phyloP scores from a whole-genome alignment of 2,329 filamentous ascomycete genomes.

The Botrytis squamosa region DNA sequence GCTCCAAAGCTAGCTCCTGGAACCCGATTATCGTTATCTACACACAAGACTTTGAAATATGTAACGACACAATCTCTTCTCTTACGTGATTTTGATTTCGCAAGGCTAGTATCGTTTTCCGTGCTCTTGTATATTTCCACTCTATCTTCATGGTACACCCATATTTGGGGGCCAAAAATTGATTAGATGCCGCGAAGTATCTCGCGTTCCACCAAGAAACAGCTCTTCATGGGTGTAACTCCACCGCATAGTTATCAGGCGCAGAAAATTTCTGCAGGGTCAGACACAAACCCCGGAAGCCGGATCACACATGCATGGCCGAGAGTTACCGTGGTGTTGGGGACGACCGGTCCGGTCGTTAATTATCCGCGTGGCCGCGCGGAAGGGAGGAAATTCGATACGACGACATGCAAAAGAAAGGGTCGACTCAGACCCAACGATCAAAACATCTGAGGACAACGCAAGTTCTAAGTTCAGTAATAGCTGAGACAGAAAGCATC shows the following conservation, averaged over 20 bases:
- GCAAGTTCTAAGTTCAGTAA: background rate
- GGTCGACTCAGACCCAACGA: background rate
- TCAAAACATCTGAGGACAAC: background rate
- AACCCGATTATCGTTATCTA: background rate
- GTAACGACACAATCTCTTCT: background rate
- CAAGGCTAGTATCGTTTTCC: too few relatives aligned
- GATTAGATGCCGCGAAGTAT: background rate
- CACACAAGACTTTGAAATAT: too few relatives aligned
- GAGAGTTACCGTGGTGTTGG: background rate
- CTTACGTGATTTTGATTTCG: background rate
- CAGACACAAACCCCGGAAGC: background rate
- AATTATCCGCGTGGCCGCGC: background rate
- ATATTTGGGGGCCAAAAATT: background rate
- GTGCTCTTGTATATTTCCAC: background rate
- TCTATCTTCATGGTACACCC: background rate
- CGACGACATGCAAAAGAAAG: background rate
- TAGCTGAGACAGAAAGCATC: background rate
- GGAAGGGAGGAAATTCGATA: background rate
- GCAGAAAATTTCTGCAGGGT: conserved; percentile 2
- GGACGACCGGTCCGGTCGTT: background rate
- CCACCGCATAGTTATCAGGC: background rate
- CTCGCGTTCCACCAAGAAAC: background rate
- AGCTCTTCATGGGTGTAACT: conserved; percentile 5
- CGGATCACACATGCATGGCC: conserved; percentile 4
- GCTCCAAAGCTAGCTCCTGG: background rate